Base-by-base conservation (phyloP, 2,329 filamentous ascomycete genomes). In the Geosmithia morbida region DNA sequence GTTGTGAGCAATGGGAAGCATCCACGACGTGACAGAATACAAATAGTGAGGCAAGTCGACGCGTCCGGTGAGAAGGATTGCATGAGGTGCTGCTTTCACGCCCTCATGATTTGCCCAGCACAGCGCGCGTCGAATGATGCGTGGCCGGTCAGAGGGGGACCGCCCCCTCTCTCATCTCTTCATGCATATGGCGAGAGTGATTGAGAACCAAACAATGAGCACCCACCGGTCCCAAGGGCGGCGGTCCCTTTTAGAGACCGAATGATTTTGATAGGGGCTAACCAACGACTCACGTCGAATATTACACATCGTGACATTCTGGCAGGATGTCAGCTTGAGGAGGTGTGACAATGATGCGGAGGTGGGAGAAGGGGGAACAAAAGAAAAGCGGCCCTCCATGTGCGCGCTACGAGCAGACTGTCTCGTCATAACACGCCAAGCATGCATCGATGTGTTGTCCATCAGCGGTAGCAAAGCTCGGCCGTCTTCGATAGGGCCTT, bases 371-470 rank as follows among this genome's bases (percentile, higher is more conserved):
- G 33, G 14, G 33, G 33, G 33, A 37, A 37, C 33, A 37, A 37
- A 8, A 8, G 22, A 37, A 37, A 37, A 37, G 33, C 33, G 33
- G 33, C 33, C 33, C 14, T 37, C 33, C 33, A 37, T 37, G 33
- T 37, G 33, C 33, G 33, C 33, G 33, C 33, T 37, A 37, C 11
- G 33, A 37, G 33, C 33, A 5, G 33, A 16, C 33, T 37, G 33
- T 11, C 6, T 37, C 33, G 33, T 37, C 33, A 37, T 37, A 37
- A 5, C 33, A 52, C 52, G 52, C 52, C 55, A 55, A 48, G 52
- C 49, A 59, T 67, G 66, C 66, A 67, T 51, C 60, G 65, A 60
- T 68, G 65, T 56, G 66, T 62, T 69, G 66, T 64, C 58, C 59
- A 55, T 66, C 69, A 70, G 61, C 62, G 61, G 61, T 63, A 50